These are phyloP conservation scores for Cucumis cinereus DNA, from an alignment of 306 rosid species.

Conservation along the genomic window DNA sequence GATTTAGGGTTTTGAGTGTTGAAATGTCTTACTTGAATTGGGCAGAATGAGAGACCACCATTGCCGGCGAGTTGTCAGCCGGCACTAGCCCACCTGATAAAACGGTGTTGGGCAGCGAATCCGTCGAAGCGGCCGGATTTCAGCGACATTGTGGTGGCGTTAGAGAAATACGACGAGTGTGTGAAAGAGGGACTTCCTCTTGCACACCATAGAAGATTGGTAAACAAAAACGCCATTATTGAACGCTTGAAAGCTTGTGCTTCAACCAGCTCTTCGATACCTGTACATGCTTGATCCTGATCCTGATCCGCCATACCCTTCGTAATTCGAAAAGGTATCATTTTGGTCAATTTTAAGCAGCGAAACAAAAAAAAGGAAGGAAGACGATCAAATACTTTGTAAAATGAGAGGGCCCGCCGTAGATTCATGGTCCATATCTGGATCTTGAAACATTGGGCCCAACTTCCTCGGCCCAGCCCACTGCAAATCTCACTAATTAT, in stretches of 20 bases:
- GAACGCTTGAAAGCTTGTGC: constrained; percentile 76
- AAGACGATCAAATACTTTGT: background rate
- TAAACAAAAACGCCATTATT: constrained; percentile 50
- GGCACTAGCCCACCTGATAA: constrained; percentile 77
- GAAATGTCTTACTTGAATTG: background rate
- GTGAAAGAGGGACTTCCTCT: constrained; percentile 96
- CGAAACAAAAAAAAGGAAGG: background rate
- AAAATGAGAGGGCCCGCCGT: background rate
- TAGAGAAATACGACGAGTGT: constrained; percentile 87
- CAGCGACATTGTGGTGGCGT: constrained; percentile 59
- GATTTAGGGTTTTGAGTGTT: background rate
- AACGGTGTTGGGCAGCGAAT: constrained; percentile 87
- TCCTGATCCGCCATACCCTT: background rate
- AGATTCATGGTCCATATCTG: background rate
- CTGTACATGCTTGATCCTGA: constrained; percentile 65
- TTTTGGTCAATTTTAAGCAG: background rate
- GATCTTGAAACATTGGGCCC: background rate
- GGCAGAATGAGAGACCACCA: constrained; percentile 97
- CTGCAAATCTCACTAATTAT: background rate
- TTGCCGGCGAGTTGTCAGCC: constrained; percentile 93
- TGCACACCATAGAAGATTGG: constrained; percentile 58
- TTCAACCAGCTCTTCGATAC: constrained; percentile 57
- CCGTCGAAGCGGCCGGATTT: constrained; percentile 96
- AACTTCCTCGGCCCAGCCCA: background rate
- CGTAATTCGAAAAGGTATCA: background rate